phyloP scores from a whole-genome alignment of 2,329 filamentous ascomycete species.

The Paecilomyces dactylethromorphus region DNA sequence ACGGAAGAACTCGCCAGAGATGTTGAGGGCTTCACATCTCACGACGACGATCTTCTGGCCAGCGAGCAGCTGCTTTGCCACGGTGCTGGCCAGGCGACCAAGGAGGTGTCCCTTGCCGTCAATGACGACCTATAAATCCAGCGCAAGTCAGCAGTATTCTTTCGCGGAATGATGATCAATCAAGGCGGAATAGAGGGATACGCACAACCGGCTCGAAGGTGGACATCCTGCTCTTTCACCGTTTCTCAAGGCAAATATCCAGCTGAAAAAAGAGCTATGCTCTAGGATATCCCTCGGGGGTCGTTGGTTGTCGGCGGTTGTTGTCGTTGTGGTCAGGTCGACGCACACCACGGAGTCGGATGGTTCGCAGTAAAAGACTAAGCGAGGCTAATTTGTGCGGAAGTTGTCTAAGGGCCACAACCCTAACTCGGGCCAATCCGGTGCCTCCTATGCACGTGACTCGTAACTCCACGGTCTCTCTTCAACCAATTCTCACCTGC shows the following conservation, averaged over 20 bases:
- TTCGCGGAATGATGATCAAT: conserved; percentile 4
- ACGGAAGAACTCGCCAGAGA: conserved; percentile 99
- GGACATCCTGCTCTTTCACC: conserved; percentile 53
- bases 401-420: conserved; percentile 27
- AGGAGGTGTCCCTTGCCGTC: conserved; percentile 99
- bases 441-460: conserved; percentile 18
- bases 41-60: conserved; percentile 99
- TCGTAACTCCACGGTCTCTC: background rate
- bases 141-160: conserved; percentile 34
- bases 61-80: conserved; percentile 98
- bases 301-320: conserved; percentile 40
- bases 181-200: conserved; percentile 18
- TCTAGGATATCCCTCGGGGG: conserved; percentile 34
- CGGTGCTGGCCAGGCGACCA: conserved; percentile 94
- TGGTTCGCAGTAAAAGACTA: conserved; percentile 32
- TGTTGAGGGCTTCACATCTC: conserved; percentile 98
- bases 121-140: conserved; percentile 76
- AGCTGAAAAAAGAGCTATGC: conserved; percentile 33
- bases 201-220: conserved; percentile 61
- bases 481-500: background rate
- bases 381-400: conserved; percentile 37
- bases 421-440: conserved; percentile 31
- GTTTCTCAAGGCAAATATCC: conserved; percentile 34
- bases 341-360: conserved; percentile 37
- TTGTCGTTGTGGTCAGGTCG: conserved; percentile 40